phyloP scores from a whole-genome alignment of 345 rosid genomes.

The Dipteronia dyeriana region DNA sequence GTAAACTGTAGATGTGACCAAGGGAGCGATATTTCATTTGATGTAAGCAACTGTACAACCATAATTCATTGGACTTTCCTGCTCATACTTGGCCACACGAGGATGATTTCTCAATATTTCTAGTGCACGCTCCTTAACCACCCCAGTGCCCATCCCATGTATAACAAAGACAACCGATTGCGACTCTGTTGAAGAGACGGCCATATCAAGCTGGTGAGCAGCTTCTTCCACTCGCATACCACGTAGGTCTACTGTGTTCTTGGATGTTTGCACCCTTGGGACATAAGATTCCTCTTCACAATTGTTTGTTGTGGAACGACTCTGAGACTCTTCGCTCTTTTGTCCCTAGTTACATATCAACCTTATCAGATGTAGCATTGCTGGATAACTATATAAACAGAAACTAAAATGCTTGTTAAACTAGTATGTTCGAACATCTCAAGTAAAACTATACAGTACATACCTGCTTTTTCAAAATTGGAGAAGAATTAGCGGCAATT shows the following conservation, averaged over 20 bases:
- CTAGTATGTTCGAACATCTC: neutral
- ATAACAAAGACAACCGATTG: conserved; percentile 62
- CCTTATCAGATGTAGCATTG: conserved; percentile 15
- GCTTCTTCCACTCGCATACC: conserved; percentile 89
- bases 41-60: conserved; percentile 93
- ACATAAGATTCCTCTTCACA: conserved; percentile 39
- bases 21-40: conserved; percentile 36
- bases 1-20: neutral
- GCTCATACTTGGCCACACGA: conserved; percentile 62
- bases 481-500: conserved; percentile 28
- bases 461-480: conserved; percentile 56
- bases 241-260: conserved; percentile 79
- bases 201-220: conserved; percentile 60
- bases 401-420: conserved; percentile 1
- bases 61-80: conserved; percentile 73
- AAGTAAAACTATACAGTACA: neutral
- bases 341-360: conserved; percentile 29
- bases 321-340: conserved; percentile 36
- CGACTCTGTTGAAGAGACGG: conserved; percentile 49
- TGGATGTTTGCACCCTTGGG: conserved; percentile 61
- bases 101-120: conserved; percentile 59
- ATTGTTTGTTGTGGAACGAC: conserved; percentile 19
- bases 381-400: conserved; percentile 7
- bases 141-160: conserved; percentile 87
- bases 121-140: conserved; percentile 63